Evolutionary conservation across 2,329 filamentous ascomycete genomes (phyloP).

Genomic region (Trichoderma citrinoviride): DNA sequence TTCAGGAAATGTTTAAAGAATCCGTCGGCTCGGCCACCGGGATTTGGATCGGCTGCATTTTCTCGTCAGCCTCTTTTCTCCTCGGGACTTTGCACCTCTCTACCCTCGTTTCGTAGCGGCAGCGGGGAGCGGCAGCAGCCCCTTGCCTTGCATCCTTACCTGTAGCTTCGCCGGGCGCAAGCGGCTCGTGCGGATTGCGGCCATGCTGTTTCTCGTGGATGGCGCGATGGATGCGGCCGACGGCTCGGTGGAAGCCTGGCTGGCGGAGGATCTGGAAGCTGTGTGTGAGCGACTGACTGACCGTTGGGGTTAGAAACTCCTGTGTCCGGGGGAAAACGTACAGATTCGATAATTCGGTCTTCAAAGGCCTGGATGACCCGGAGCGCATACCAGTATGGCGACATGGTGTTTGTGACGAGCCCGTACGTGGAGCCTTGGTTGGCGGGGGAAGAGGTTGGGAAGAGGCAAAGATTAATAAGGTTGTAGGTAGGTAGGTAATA

Average conservation of each 20-base stretch:
- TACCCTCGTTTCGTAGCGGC: no score
- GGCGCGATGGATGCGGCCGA: slow-evolving; percentile 50
- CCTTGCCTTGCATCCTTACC: slow-evolving; percentile 34
- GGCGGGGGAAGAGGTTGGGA: not conserved
- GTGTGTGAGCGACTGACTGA: slow-evolving; percentile 22
- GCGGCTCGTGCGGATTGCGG: slow-evolving; percentile 49
- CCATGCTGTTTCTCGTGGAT: slow-evolving; percentile 51
- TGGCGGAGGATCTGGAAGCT: slow-evolving; percentile 46
- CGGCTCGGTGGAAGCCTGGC: slow-evolving; percentile 51
- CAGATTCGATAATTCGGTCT: slow-evolving; percentile 30
- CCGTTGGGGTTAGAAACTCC: not conserved
- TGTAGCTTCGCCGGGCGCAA: slow-evolving; percentile 53
- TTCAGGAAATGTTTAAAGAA: slow-evolving; percentile 51
- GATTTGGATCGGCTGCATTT: slow-evolving; percentile 35
- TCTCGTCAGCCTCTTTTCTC: not conserved
- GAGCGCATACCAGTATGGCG: slow-evolving; percentile 35
- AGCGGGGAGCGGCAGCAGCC: no score
- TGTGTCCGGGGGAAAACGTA: slow-evolving; percentile 23
- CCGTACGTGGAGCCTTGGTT: not conserved
- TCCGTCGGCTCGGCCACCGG: slow-evolving; percentile 24
- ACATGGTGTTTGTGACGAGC: slow-evolving; percentile 29
- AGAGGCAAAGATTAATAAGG: not conserved
- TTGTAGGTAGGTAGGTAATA: not conserved
- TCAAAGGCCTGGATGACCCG: slow-evolving; percentile 38
- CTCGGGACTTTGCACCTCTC: no score